Evolutionary conservation across 176 grass and related monocot species (phyloP), one percentile per base, ranked within the genome.

Genomic region (Carex littledalei): DNA sequence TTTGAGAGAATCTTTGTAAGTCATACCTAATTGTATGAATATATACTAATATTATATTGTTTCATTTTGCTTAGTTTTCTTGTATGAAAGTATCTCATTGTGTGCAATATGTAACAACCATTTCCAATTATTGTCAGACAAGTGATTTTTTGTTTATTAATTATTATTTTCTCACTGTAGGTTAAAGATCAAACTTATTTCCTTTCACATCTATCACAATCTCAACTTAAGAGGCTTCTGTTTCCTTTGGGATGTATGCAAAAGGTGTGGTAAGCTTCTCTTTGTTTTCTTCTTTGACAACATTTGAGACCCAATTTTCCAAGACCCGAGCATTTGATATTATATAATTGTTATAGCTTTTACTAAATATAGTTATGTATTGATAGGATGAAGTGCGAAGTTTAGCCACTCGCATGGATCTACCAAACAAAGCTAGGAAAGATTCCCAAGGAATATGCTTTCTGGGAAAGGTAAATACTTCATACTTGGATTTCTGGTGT

Each of bases 371-470:
- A 53, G 31, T 31, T 73, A 41, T 32, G 35, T 88, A 39, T 84
- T 74, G 72, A 32, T 67, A 99, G 91, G 93, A 99, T 49, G 91
- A 95, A 87, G 96, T 94, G 61, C 93, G 93, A 65, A 88, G 57
- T 53, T 59, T 95, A 67, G 93, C 96, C 84, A 84, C 65, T 86
- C 18, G 88, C 81, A 84, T 99, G 93, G 81, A 75, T 53, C 90
- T 99, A 62, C 96, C 93, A 67, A 99, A 95, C 86, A 92, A 91
- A 88, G 79, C 84, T 65, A 90, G 96, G 74, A 99, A 95, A 85
- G 96, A 99, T 70, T 99, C 96, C 1, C 96, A 99, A 78, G 96
- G 96, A 64, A 95, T 99, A 89, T 99, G 93, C 74, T 99, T 95
- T 84, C 93, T 99, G 65, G 96, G 93, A 67, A 99, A 99, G 90